Base-by-base conservation (phyloP, 805 yeast genomes). In the Sugiyamaella marilandica region DNA sequence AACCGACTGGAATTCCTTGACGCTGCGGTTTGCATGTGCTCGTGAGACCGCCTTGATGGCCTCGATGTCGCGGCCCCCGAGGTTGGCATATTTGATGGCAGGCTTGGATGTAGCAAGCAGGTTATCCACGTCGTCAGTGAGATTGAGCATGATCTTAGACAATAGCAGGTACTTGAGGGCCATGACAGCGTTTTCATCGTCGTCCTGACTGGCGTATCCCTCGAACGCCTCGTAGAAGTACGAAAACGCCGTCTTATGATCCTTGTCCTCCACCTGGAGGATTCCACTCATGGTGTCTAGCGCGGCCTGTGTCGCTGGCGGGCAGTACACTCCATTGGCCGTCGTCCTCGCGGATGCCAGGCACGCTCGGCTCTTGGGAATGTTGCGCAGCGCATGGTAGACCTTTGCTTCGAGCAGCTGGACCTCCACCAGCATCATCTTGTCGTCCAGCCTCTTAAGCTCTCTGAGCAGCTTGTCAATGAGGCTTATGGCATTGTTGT, bases 201-300 rank as follows among this genome's bases (percentile, higher is more conserved):
- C 73, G 47, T 72, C 72, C 48, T 78, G 83, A 54, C 84, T 84
- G 16, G 87, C 80, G 70, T 81, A 94, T 43, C 92, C 92, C 69
- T 94, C 99, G 63, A 92, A 90, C 16, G 97, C 85, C 72, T 94
- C 99, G 65, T 81, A 91, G 65, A 94, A 94, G 70, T 94, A 94
- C 5, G 97, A 90, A 66, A 79, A 94, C 10, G 98, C 96, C 10
- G 99, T 94, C 67, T 88, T 87, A 73, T 87, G 95, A 70, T 94
- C 99, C 68, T 87, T 87, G 63, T 94, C 98, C 70, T 94, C 97
- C 36, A 97, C 96, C 72, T 92, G 95, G 57, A 94, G 78, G 52
- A 92, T 83, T 61, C 99, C 99, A 66, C 95, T 84, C 84, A 92
- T 90, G 72, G 88, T 80, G 68, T 94, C 99, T 51, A 94, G 78